A percentile compares a stretch with the other conserved stretches of the same genome.
phyloP scores from a whole-genome alignment of 1,284 basidiomycete species.

The Papiliotrema fonsecae region DNA sequence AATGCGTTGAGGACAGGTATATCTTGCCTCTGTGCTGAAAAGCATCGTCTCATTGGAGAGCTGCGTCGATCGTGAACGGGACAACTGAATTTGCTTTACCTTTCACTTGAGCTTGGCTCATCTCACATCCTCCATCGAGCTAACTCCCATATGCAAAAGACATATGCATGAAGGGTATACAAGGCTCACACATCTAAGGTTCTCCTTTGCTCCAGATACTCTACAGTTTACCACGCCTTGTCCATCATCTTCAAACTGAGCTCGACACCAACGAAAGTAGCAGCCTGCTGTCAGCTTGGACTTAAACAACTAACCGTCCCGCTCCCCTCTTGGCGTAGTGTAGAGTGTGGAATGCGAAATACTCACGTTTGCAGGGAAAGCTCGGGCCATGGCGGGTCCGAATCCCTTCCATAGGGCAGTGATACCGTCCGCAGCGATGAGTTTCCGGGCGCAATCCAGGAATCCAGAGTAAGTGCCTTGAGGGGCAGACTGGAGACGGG shows the following conservation, averaged over 20 bases:
- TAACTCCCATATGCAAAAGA: too few relatives aligned
- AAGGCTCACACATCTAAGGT: too few relatives aligned
- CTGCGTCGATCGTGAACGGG: too few relatives aligned
- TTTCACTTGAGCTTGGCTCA: too few relatives aligned
- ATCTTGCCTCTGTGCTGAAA: too few relatives aligned
- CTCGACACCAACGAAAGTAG: conserved; percentile 49
- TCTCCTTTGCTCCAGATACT: too few relatives aligned
- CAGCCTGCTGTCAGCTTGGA: conserved; percentile 19
- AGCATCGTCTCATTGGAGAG: too few relatives aligned
- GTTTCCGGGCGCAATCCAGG: conserved; percentile 86
- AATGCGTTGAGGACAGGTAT: too few relatives aligned
- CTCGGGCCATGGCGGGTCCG: conserved; percentile 91
- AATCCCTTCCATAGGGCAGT: conserved; percentile 94
- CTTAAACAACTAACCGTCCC: neutral
- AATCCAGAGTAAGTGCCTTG: conserved; percentile 92
- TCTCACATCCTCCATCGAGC: too few relatives aligned
- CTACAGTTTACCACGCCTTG: conserved; percentile 28
- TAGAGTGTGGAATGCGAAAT: neutral
- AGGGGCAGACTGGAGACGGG: conserved; percentile 92
- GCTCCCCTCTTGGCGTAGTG: neutral
- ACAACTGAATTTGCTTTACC: too few relatives aligned
- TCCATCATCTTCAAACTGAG: conserved; percentile 48
- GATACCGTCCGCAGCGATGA: conserved; percentile 85
- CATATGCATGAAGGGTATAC: too few relatives aligned
- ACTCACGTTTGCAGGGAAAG: conserved; percentile 56